Percentiles rank a stretch among this genome's conserved stretches.
Conservation (phyloP, 257 asterid genomes). For the Agastache rugosa region DNA sequence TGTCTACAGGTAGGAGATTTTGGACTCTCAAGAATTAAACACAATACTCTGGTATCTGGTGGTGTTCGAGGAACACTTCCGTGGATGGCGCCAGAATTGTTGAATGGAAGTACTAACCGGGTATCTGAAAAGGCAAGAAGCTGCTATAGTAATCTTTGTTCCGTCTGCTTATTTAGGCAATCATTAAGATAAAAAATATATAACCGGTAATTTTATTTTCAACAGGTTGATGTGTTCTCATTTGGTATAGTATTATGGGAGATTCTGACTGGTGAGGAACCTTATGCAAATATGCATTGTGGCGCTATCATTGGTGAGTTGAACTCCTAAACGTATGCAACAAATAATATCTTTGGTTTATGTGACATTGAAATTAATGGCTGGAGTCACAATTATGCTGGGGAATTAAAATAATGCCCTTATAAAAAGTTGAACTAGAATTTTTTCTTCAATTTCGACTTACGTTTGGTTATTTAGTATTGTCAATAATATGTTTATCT, state of each 20-base stretch:
- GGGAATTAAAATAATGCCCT: not conserved
- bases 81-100: slow-evolving; percentile 83
- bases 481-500: not conserved
- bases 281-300: slow-evolving; percentile 83
- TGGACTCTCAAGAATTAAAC: slow-evolving; percentile 74
- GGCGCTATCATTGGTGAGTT: slow-evolving; percentile 80
- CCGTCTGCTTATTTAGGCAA: slow-evolving; percentile 12
- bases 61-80: slow-evolving; percentile 86
- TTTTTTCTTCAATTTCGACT: slow-evolving; percentile 15
- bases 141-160: slow-evolving; percentile 20
- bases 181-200: slow-evolving; percentile 20
- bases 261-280: slow-evolving; percentile 80
- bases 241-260: slow-evolving; percentile 82
- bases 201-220: slow-evolving; percentile 30
- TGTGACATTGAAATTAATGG: slow-evolving; percentile 12
- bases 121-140: slow-evolving; percentile 70
- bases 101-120: slow-evolving; percentile 64
- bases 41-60: slow-evolving; percentile 76
- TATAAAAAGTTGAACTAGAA: slow-evolving; percentile 15
- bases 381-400: slow-evolving; percentile 9
- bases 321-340: slow-evolving; percentile 23
- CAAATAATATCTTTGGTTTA: slow-evolving; percentile 4
- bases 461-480: not conserved
- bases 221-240: slow-evolving; percentile 84
- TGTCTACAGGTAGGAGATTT: slow-evolving; percentile 72